Evolutionary conservation across 768 basidiomycete genomes (phyloP).

Genomic region (Asterophora lycoperdoides): DNA sequence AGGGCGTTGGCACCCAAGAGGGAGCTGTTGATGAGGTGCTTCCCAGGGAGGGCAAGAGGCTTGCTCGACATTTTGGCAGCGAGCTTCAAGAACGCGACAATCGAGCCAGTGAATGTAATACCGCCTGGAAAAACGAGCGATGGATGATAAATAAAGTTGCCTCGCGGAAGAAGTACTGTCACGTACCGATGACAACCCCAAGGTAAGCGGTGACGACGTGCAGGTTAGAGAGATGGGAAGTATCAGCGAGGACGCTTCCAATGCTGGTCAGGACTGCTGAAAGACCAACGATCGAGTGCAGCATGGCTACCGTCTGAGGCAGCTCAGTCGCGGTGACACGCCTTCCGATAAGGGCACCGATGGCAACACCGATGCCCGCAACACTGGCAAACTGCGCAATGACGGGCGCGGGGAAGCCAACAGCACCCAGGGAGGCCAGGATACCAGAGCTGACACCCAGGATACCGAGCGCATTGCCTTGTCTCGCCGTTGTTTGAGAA

Average conservation of each 20-base stretch:
- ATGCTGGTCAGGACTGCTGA: slow-evolving; percentile 87
- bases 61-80: slow-evolving; percentile 78
- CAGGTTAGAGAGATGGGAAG: slow-evolving; percentile 62
- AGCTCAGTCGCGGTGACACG: slow-evolving; percentile 85
- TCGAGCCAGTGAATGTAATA: slow-evolving; percentile 85
- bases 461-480: slow-evolving; percentile 87
- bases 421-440: slow-evolving; percentile 74
- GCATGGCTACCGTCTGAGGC: slow-evolving; percentile 72
- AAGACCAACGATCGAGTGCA: slow-evolving; percentile 87
- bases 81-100: slow-evolving; percentile 86
- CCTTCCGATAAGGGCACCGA: slow-evolving; percentile 72
- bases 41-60: slow-evolving; percentile 68
- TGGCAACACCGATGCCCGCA: slow-evolving; percentile 64
- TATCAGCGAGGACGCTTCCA: slow-evolving; percentile 71
- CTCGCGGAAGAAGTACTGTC: slow-evolving; percentile 2
- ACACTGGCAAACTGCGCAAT: slow-evolving; percentile 77
- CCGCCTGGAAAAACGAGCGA: slow-evolving; percentile 43
- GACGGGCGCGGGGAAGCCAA: slow-evolving; percentile 73
- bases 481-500: slow-evolving; percentile 77
- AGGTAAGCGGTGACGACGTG: slow-evolving; percentile 85
- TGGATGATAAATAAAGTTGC: not conserved
- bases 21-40: slow-evolving; percentile 69
- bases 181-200: slow-evolving; percentile 73
- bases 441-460: slow-evolving; percentile 82
- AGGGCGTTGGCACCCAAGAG: slow-evolving; percentile 69